phyloP scores from a whole-genome alignment of 2,329 filamentous ascomycete genomes.

The Alternaria consortialis region DNA sequence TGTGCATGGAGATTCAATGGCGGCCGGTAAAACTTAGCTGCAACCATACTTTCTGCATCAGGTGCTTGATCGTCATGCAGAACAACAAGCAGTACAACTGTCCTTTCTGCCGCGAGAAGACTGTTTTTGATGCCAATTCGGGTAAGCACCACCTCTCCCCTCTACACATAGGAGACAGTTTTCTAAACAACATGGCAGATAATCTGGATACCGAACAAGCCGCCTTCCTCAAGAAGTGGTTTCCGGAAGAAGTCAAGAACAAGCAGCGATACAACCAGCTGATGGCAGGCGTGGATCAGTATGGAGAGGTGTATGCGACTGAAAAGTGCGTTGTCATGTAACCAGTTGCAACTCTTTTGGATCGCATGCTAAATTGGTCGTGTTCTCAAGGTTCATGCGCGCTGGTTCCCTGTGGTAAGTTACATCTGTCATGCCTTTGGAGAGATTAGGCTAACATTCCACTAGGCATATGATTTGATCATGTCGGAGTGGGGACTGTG shows the following conservation, averaged over 20 bases:
- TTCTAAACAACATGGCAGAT: constrained; percentile 54
- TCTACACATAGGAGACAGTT: neutral
- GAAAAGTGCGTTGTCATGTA: constrained; percentile 68
- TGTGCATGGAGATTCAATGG: constrained; percentile 82
- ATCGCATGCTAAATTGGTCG: constrained; percentile 1
- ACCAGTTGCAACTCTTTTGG: neutral
- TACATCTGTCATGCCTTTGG: neutral
- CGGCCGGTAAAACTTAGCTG: constrained; percentile 81
- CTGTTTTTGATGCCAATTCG: constrained; percentile 74
- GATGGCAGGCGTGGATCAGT: constrained; percentile 76
- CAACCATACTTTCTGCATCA: constrained; percentile 81
- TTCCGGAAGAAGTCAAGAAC: constrained; percentile 74
- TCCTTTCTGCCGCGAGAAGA: constrained; percentile 77
- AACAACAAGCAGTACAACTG: constrained; percentile 73
- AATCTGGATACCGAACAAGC: constrained; percentile 75
- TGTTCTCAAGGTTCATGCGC: constrained; percentile 25
- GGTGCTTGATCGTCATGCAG: constrained; percentile 83
- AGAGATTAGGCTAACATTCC: neutral
- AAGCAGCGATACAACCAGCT: constrained; percentile 73
- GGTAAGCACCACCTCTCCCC: constrained; percentile 55
- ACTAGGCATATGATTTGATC: constrained; percentile 2
- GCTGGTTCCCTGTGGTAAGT: constrained; percentile 26
- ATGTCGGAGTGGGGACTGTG: neutral
- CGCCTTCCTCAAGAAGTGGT: constrained; percentile 77
- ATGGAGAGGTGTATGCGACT: constrained; percentile 70